Percentiles rank a stretch among this genome's conserved stretches.
These are phyloP conservation scores for Neoarthrinium moseri DNA, from an alignment of 2,329 filamentous ascomycete species.

Conservation along the genomic window DNA sequence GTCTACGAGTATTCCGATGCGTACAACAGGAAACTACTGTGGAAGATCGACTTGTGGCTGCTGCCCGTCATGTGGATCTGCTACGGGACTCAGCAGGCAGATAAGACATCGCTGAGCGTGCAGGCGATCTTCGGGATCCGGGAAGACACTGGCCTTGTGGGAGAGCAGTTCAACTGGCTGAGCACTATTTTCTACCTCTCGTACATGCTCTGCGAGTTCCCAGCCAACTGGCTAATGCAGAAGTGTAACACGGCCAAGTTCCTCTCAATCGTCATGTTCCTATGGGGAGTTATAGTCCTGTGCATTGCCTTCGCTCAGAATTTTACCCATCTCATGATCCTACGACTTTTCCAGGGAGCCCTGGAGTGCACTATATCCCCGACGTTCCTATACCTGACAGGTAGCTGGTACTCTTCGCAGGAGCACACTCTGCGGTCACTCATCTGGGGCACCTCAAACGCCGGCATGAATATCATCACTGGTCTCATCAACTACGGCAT, in stretches of 20 bases:
- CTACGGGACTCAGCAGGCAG: constrained; percentile 25
- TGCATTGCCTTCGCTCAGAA: constrained; percentile 27
- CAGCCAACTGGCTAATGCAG: constrained; percentile 30
- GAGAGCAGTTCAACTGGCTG: constrained; percentile 20
- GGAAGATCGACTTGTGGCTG: constrained; percentile 29
- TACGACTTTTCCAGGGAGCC: constrained; percentile 28
- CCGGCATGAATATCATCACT: constrained; percentile 30
- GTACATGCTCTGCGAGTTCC: constrained; percentile 27
- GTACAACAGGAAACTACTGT: constrained; percentile 24
- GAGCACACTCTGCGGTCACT: constrained; percentile 29
- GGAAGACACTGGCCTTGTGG: constrained; percentile 25
- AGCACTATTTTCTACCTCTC: constrained; percentile 16
- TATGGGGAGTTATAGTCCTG: constrained; percentile 27
- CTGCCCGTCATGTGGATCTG: constrained; percentile 29
- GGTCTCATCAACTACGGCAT: constrained; percentile 28
- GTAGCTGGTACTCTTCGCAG: constrained; percentile 27
- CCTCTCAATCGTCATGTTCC: constrained; percentile 32
- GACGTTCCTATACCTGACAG: constrained; percentile 9
- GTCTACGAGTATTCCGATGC: constrained; percentile 15
- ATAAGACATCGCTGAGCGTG: constrained; percentile 27
- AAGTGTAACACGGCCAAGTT: constrained; percentile 32
- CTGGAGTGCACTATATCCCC: no score
- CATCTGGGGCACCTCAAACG: constrained; percentile 31
- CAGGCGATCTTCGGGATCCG: constrained; percentile 28
- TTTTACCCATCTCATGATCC: constrained; percentile 26